Evolutionary conservation across 768 basidiomycete species (phyloP), one percentile per base, ranked within the genome.

Genomic region (Mycena maculata): DNA sequence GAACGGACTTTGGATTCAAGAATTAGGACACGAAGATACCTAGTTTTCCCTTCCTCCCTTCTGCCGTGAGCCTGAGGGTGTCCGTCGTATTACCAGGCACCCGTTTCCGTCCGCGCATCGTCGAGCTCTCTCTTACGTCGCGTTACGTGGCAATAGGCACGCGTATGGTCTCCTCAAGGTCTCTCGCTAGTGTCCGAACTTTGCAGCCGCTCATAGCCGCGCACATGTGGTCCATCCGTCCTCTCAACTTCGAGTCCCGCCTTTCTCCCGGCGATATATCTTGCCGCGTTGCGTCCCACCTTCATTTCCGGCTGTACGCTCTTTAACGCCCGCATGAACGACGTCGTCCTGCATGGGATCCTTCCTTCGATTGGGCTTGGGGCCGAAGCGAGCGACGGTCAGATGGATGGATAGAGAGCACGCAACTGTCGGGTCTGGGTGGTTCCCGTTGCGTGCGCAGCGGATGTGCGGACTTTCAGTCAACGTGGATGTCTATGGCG

Each of bases 231-330:
- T 41, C 59, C 47, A 2, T 33, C 25, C 22, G 22, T 50, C 38
- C 39, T 39, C 27, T 15, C 25, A n/a, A n/a, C n/a, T n/a, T 38
- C 38, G 12, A 49, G 49, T 28, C 38, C 38, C n/a, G 60, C 38
- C n/a, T 52, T 52, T 15, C 30, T 44, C 28, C 39, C 39, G 10
- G 27, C n/a, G 10, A 7, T 45, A 15, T 25, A 44, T 52, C 31
- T 31, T 11, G 41, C 13, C 33, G 42, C 3, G 16, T 61, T 38
- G 41, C 9, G 10, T 9, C 16, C 10, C 42, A 53, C 47, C 25
- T 52, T 65, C 57, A 65, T 65, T 44, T 65, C 64, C 64, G 64
- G 31, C 27, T 7, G 23, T 25, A 39, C 49, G 23, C 30, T 31
- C 57, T 42, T 53, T 65, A 65, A 52, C 49, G 49, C 64, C 64